These are phyloP conservation scores for Albatrellus sp. DNA, from an alignment of 1,284 basidiomycete species.

Conservation along the genomic window DNA sequence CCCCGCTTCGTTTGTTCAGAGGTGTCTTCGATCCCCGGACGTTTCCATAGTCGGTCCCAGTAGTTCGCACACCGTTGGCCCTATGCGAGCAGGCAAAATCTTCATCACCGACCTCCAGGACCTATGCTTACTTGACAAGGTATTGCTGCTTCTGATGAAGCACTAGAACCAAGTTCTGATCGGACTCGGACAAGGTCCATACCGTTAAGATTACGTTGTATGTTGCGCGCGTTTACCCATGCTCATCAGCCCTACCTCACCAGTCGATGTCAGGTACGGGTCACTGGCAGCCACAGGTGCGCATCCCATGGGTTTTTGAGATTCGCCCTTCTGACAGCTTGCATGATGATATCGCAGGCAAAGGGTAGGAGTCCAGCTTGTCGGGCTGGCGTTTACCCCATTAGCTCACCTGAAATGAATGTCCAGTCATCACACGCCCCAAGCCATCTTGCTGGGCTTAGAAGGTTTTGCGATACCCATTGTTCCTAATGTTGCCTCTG, in stretches of 20 bases:
- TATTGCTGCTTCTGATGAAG: constrained; percentile 12
- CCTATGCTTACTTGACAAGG: constrained; percentile 61
- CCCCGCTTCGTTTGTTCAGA: constrained; percentile 28
- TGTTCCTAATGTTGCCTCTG: background rate
- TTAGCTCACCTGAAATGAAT: constrained; percentile 3
- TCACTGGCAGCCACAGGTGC: constrained; percentile 68
- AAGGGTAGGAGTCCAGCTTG: constrained; percentile 43
- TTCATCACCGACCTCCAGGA: constrained; percentile 73
- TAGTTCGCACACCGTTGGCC: constrained; percentile 72
- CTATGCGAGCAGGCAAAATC: constrained; percentile 86
- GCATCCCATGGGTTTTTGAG: too few relatives aligned
- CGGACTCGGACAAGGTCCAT: constrained; percentile 35
- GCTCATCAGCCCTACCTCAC: background rate
- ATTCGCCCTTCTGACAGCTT: constrained; percentile 1
- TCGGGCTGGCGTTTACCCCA: constrained; percentile 3
- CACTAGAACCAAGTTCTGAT: constrained; percentile 2
- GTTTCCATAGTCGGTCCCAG: constrained; percentile 35
- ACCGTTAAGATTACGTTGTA: constrained; percentile 80
- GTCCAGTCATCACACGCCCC: constrained; percentile 82
- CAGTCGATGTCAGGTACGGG: constrained; percentile 39
- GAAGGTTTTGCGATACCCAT: constrained; percentile 44
- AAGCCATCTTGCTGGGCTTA: constrained; percentile 83
- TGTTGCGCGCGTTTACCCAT: constrained; percentile 15
- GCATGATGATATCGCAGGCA: constrained; percentile 35
- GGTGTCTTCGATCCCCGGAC: background rate